phyloP scores from a whole-genome alignment of 2,329 filamentous ascomycete genomes.

The Colletotrichum sp. region DNA sequence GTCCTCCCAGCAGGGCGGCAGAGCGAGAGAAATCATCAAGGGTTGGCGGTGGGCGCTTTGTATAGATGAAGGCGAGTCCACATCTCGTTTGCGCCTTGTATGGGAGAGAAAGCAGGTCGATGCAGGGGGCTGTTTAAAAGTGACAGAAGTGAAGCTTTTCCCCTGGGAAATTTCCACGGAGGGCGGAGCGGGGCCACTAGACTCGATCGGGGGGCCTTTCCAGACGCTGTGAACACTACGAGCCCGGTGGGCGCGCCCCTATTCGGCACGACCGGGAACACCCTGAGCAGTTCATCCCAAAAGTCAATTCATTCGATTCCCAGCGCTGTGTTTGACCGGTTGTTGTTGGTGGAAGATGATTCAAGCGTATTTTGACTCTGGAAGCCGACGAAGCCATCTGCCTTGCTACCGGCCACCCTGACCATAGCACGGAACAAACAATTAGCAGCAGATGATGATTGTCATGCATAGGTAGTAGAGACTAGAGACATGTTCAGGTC shows the following conservation, averaged over 20 bases:
- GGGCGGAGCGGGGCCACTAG: slow-evolving; percentile 5
- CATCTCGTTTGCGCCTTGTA: slow-evolving; percentile 16
- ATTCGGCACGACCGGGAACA: slow-evolving; percentile 12
- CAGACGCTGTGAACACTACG: background rate
- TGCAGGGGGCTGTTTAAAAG: background rate
- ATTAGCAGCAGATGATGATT: background rate
- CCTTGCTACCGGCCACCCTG: background rate
- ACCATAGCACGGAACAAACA: background rate
- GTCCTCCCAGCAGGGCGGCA: background rate
- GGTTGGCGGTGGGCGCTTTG: slow-evolving; percentile 4
- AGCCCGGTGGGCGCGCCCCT: slow-evolving; percentile 2
- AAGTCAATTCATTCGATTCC: background rate
- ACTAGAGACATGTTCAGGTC: background rate
- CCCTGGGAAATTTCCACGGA: slow-evolving; percentile 19
- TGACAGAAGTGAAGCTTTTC: background rate
- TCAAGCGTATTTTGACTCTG: background rate
- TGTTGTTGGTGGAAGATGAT: background rate
- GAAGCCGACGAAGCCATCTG: background rate
- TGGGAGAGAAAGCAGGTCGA: slow-evolving; percentile 10
- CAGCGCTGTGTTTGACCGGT: background rate
- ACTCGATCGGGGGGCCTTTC: background rate
- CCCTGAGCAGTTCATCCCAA: background rate
- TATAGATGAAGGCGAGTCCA: slow-evolving; percentile 10
- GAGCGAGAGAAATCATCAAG: slow-evolving; percentile 1
- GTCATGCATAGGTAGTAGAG: background rate